Evolutionary conservation across 768 basidiomycete genomes (phyloP).

Genomic region (Amanita jacksonii): DNA sequence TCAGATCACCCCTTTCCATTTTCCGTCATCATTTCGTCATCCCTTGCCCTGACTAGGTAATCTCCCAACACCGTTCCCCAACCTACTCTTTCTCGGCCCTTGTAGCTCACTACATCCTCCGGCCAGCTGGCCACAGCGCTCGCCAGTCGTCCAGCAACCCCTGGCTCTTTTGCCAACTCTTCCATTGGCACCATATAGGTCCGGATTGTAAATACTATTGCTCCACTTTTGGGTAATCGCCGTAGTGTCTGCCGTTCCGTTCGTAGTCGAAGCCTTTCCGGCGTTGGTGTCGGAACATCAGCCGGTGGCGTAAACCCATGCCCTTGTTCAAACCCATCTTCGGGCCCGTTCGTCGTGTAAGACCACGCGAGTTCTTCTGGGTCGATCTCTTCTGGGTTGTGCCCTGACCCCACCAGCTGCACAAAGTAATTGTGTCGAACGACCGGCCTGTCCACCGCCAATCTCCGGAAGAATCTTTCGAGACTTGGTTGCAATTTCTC

Average conservation of each 20-base stretch:
- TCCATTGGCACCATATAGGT: constrained; percentile 51
- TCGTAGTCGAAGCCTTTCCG: constrained; percentile 42
- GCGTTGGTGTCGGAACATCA: constrained; percentile 18
- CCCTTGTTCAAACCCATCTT: constrained; percentile 32
- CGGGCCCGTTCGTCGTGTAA: constrained; percentile 41
- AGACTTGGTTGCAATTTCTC: constrained; percentile 56
- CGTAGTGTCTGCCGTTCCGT: constrained; percentile 60
- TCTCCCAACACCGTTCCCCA: constrained; percentile 24
- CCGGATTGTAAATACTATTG: constrained; percentile 60
- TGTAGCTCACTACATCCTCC: constrained; percentile 46
- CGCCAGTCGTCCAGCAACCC: constrained; percentile 52
- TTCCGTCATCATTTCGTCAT: constrained; percentile 7
- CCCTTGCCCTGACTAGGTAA: constrained; percentile 26
- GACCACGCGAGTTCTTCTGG: constrained; percentile 63
- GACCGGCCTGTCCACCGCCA: constrained; percentile 61
- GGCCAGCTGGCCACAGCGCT: constrained; percentile 60
- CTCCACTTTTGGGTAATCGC: constrained; percentile 53
- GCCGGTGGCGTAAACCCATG: constrained; percentile 12
- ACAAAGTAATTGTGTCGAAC: constrained; percentile 59
- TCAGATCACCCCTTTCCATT: too few species aligned
- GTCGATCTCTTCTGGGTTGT: constrained; percentile 29
- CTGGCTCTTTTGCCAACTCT: constrained; percentile 42
- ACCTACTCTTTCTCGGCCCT: constrained; percentile 24
- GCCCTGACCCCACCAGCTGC: constrained; percentile 19
- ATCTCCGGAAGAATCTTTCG: constrained; percentile 60